phyloP scores from a whole-genome alignment of 345 rosid genomes.

The Eucalyptus tenuipes region DNA sequence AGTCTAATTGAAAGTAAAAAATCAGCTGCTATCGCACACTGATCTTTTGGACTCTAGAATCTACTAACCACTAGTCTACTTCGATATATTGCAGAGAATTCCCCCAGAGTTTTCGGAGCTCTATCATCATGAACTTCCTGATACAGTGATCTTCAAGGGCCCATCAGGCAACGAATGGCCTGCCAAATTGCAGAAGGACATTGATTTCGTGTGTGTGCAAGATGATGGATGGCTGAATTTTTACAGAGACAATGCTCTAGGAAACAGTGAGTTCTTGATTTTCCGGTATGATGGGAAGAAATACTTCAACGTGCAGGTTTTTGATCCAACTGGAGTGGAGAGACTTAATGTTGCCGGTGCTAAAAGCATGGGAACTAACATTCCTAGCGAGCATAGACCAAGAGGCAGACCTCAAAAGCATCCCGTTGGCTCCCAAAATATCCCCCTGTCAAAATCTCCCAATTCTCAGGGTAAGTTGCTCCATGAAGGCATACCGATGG shows the following conservation, averaged over 20 bases:
- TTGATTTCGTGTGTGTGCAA: not conserved
- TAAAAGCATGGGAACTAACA: too few relatives aligned
- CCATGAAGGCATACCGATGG: not conserved
- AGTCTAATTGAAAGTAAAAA: not conserved
- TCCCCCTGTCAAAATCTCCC: too few relatives aligned
- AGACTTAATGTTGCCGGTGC: not conserved
- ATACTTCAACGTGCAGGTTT: not conserved
- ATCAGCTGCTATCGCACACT: not conserved
- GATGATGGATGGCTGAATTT: constrained; percentile 9
- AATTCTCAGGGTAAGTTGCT: too few relatives aligned
- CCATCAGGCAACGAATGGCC: not conserved
- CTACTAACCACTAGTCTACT: not conserved
- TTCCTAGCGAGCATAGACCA: too few relatives aligned
- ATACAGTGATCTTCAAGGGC: not conserved
- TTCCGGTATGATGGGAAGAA: not conserved
- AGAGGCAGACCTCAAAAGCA: too few relatives aligned
- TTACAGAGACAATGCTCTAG: not conserved
- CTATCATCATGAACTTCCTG: not conserved
- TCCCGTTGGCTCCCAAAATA: too few relatives aligned
- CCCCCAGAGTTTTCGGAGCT: not conserved
- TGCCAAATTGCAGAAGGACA: not conserved
- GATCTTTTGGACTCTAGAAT: not conserved
- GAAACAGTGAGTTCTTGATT: not conserved
- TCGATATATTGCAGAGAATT: not conserved
- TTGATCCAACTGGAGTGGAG: not conserved